These are phyloP conservation scores for Ceriops zippeliana DNA, from an alignment of 345 rosid genomes.

Conservation along the genomic window DNA sequence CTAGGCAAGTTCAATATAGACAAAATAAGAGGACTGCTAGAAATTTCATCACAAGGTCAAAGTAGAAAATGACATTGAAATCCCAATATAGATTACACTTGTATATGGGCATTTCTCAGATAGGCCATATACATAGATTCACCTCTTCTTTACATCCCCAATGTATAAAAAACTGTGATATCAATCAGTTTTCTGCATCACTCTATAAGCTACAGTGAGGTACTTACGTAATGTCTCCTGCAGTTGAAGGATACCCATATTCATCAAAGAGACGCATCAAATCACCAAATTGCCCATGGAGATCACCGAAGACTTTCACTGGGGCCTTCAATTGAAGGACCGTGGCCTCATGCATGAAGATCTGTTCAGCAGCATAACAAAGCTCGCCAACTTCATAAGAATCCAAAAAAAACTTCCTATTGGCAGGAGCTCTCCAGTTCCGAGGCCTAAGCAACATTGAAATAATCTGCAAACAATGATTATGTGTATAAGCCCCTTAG, in stretches of 20 bases:
- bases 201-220: constrained; percentile 6
- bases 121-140: neutral
- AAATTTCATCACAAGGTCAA: neutral
- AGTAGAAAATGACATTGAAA: neutral
- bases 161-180: neutral
- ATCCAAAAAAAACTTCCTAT: constrained; percentile 92
- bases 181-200: neutral
- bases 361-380: constrained; percentile 96
- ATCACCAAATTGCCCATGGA: constrained; percentile 98
- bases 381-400: constrained; percentile 98
- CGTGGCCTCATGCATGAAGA: constrained; percentile 92
- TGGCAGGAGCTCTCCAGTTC: constrained; percentile 93
- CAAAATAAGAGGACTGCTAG: neutral
- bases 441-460: constrained; percentile 86
- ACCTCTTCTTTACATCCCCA: neutral
- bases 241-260: constrained; percentile 97
- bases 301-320: constrained; percentile 91
- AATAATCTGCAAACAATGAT: constrained; percentile 60
- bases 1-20: neutral
- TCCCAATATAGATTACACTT: neutral
- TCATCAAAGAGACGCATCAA: constrained; percentile 94
- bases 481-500: constrained; percentile 11
- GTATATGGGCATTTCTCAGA: neutral
- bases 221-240: constrained; percentile 96
- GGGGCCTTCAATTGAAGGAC: constrained; percentile 98